Base-by-base conservation (phyloP, 2,329 filamentous ascomycete species). In the Knoxdaviesia capensis region DNA sequence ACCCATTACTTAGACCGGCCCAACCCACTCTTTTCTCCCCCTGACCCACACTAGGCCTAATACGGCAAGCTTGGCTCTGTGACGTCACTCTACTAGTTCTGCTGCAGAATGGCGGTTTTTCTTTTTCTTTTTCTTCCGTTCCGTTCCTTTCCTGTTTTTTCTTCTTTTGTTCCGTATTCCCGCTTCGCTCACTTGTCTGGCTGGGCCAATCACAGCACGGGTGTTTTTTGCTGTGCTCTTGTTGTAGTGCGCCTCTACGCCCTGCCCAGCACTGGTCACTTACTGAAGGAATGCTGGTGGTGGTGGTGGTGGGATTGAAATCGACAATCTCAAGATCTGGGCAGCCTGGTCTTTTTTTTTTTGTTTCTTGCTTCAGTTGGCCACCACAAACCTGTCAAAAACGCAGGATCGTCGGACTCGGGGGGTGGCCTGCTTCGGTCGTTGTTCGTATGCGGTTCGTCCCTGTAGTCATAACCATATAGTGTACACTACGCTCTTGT, bases 211-310 rank as follows among this genome's bases (percentile, higher is more conserved):
- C 20, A 20, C 20, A 3, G 20, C 20, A 20, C 20, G 20, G 20
- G 20, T 20, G 20, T 20, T 20, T 20, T 20, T 3, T 20, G 20
- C 20, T 3, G 40, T 6, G 7, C 2, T 38, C 40, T 36, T 31
- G n/a, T 48, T 44, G 51, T 49, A 7, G 50, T 52, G 37, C 49
- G 48, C 6, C 46, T 52, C 32, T 50, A 50, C 29, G 50, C 49
- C 3, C 34, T 52, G 6, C 45, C 52, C 29, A 50, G 50, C 28
- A 50, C 48, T 43, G 50, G 49, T 4, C 50, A 48, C 9, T 33
- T 52, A 20, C 42, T 43, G n/a, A 44, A 49, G 42, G 52, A 52
- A 2, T 20, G 20, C 20, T 20, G 20, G 20, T 20, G 20, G 20
- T 20, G 20, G 20, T 20, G 20, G 20, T 20, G 20, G 20, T 20